Evolutionary conservation across 2,329 filamentous ascomycete species (phyloP).

Genomic region (Cryoendolithus antarcticus): DNA sequence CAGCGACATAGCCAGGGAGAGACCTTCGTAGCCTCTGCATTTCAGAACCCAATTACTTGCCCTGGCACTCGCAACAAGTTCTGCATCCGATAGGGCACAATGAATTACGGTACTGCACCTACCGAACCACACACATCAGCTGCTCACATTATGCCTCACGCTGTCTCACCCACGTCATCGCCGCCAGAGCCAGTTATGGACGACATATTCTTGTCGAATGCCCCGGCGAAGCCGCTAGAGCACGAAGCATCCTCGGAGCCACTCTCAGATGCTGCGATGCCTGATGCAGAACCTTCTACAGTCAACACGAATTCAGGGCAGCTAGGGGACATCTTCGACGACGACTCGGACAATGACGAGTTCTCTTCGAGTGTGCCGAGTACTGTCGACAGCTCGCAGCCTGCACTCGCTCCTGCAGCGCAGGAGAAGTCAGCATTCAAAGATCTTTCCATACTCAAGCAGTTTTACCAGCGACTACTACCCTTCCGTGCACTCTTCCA

Average conservation of each 20-base stretch:
- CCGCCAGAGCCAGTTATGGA: conserved; percentile 10
- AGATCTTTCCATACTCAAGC: conserved; percentile 76
- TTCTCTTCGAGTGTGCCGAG: conserved; percentile 43
- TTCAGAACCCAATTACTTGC: no score
- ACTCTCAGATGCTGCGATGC: conserved; percentile 1
- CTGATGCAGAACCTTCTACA: conserved; percentile 6
- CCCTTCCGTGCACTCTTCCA: conserved; percentile 92
- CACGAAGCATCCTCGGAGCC: conserved; percentile 5
- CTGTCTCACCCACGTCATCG: conserved; percentile 18
- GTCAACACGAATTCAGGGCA: conserved; percentile 4
- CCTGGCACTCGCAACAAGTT: no score
- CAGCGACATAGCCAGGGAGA: no score
- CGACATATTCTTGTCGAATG: conserved; percentile 24
- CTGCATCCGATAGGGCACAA: no score
- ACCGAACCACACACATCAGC: background rate
- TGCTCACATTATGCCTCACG: conserved; percentile 31
- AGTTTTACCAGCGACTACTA: conserved; percentile 91
- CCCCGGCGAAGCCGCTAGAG: conserved; percentile 9
- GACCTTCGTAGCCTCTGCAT: no score
- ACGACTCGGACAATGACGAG: conserved; percentile 42
- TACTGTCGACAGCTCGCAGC: conserved; percentile 30
- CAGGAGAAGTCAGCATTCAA: conserved; percentile 28
- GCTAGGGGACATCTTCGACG: conserved; percentile 49
- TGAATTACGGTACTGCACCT: no score
- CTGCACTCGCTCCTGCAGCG: conserved; percentile 5